Percentiles rank a stretch among this genome's conserved stretches.
phyloP scores from a whole-genome alignment of 352 stramenopile species.

The Paralagenidium karlingii region DNA sequence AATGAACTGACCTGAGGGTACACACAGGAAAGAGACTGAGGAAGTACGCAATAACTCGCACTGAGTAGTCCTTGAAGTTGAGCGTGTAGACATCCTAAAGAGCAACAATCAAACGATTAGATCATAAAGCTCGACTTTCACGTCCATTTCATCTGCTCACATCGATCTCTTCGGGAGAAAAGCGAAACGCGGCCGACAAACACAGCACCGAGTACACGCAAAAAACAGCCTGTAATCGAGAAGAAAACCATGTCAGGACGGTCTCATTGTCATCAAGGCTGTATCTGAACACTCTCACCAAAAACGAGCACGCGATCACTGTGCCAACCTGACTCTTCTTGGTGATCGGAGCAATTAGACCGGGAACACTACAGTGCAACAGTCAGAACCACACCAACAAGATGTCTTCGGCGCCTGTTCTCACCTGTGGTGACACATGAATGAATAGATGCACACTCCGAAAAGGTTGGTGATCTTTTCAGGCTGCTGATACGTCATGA shows the following conservation, averaged over 20 bases:
- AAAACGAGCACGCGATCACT: conserved; percentile 50
- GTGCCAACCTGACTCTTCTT: conserved; percentile 64
- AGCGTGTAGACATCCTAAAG: conserved; percentile 82
- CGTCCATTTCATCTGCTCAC: conserved; percentile 15
- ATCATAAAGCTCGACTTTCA: neutral
- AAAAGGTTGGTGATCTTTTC: conserved; percentile 72
- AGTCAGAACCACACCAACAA: neutral
- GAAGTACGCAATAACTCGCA: conserved; percentile 75
- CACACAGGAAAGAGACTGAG: conserved; percentile 80
- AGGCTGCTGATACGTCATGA: conserved; percentile 60
- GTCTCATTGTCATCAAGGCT: neutral
- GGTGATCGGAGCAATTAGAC: conserved; percentile 67
- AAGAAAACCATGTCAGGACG: conserved; percentile 1
- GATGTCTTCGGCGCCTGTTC: neutral
- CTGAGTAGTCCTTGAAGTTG: conserved; percentile 68
- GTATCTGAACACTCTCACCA: conserved; percentile 19
- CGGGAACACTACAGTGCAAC: conserved; percentile 34
- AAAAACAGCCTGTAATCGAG: conserved; percentile 39
- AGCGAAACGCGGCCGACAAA: conserved; percentile 66
- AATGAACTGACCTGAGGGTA: conserved; percentile 56
- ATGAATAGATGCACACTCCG: conserved; percentile 82
- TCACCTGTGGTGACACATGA: conserved; percentile 86
- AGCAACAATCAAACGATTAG: neutral
- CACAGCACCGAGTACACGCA: conserved; percentile 73
- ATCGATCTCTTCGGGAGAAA: conserved; percentile 63